phyloP scores from a whole-genome alignment of 2,329 filamentous ascomycete genomes.

The Alternaria angustiovoidea region DNA sequence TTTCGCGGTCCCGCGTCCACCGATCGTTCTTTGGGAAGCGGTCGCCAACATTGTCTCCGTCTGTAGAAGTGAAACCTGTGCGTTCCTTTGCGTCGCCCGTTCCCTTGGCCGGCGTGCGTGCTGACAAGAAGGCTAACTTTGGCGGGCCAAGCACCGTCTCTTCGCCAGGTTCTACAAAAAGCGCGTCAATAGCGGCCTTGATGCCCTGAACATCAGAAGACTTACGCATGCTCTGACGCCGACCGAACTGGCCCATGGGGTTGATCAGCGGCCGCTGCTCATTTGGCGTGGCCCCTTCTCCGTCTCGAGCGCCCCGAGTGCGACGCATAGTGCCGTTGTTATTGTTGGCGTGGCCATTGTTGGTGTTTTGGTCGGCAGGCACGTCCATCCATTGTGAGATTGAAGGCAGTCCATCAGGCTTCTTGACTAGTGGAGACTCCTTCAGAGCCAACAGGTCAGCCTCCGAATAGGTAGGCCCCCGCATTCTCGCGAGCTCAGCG shows the following conservation, averaged over 20 bases:
- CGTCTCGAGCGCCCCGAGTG: conserved; percentile 36
- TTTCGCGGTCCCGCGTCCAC: conserved; percentile 55
- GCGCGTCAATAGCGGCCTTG: conserved; percentile 41
- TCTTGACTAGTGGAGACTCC: conserved; percentile 82
- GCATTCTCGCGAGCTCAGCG: conserved; percentile 35
- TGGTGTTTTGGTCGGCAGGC: conserved; percentile 37
- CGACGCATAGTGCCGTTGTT: conserved; percentile 36
- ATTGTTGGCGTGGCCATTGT: conserved; percentile 34
- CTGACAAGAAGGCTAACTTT: conserved; percentile 81
- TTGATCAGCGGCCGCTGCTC: conserved; percentile 44
- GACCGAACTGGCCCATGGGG: conserved; percentile 50
- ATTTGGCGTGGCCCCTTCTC: conserved; percentile 32
- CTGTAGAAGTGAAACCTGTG: conserved; percentile 43
- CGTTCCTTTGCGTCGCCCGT: conserved; percentile 49
- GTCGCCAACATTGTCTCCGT: conserved; percentile 51
- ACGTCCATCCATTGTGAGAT: conserved; percentile 97
- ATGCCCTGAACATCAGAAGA: conserved; percentile 58
- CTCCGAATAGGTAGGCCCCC: conserved; percentile 67
- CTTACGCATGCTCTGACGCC: conserved; percentile 53
- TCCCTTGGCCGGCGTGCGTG: conserved; percentile 59
- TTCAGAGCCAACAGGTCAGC: conserved; percentile 79
- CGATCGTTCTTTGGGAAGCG: conserved; percentile 49
- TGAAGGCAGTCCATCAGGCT: conserved; percentile 80
- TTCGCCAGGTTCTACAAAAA: conserved; percentile 66
- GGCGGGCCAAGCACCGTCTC: conserved; percentile 88